A percentile compares a stretch with the other conserved stretches of the same genome.
Conservation (phyloP, 2,329 filamentous ascomycete species). For the Trichoderma sp. region DNA sequence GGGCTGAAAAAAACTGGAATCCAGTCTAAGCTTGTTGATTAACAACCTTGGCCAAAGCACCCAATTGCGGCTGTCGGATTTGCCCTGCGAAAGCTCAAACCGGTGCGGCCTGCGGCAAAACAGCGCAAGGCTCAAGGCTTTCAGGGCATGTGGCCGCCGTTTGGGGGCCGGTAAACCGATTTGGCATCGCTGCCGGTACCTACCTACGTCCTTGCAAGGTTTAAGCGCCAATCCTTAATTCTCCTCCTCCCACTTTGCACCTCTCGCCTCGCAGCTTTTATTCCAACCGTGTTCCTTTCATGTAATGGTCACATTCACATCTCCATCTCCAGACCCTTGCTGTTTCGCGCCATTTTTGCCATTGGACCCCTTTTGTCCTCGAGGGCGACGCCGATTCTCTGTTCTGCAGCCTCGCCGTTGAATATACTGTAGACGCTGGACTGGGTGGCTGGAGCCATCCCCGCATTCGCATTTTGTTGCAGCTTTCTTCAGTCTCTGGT, state of each 20-base stretch:
- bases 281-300: background rate
- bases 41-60: background rate
- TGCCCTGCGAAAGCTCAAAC: background rate
- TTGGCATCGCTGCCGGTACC: background rate
- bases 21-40: background rate
- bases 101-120: background rate
- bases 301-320: background rate
- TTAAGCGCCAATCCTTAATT: background rate
- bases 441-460: background rate
- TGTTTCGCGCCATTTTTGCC: background rate
- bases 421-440: background rate
- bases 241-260: background rate
- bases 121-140: background rate
- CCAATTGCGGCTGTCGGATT: conserved; percentile 4
- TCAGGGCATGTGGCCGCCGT: conserved; percentile 1
- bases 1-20: background rate
- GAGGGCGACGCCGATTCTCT: background rate
- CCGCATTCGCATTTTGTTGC: conserved; percentile 16
- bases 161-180: background rate
- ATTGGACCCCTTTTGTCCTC: background rate
- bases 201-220: background rate
- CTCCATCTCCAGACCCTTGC: background rate
- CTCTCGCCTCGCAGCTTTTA: background rate
- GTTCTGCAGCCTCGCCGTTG: background rate
- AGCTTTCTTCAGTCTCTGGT: background rate